Base-by-base conservation (phyloP, 352 stramenopile species). In the Globisporangium acanthophoron region DNA sequence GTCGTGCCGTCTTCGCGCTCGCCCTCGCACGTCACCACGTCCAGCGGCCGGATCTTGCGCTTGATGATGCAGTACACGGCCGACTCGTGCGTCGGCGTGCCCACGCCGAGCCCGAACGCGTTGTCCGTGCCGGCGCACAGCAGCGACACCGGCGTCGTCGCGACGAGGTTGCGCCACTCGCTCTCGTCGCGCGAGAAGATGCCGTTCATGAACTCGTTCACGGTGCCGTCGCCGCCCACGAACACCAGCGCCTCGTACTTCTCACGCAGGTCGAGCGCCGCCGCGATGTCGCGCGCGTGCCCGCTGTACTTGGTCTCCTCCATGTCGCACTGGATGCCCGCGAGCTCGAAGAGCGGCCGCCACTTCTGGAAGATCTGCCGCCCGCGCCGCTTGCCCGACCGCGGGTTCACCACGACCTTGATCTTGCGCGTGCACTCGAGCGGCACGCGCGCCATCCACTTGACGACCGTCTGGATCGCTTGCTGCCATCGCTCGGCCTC, bases 171-270 rank as follows among this genome's bases (percentile, higher is more conserved):
- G 13, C 82, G 79, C 82, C 82, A 92, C 40, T 88, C 78, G 54
- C 58, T 61, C 68, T 92, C 82, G n/a, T 79, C 70, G 24, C 78
- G 72, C 35, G 74, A 70, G 56, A 92, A 86, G 33, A 90, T 73
- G 39, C 82, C 82, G 63, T 92, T 92, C 76, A 92, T 87, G 55
- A 92, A 92, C 65, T 92, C 82, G 54, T 90, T 90, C n/a, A 88
- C 78, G 0, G 82, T 92, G 37, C 82, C 80, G 57, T 92, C 82
- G 20, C 82, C 82, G 18, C 82, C 82, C 7, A 92, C 80, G 47
- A 90, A 89, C 35, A 92, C 80, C 33, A 92, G 73, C 12, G 80
- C 78, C 57, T 92, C 82, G 61, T 90, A 90, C 62, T 87, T 85
- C 48, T 67, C 65, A 8, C 55, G 65, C 41, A 88, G 52, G 53